Base-by-base conservation (phyloP, 371 early-diverging fungal genomes). In the Mucor ambiguus region DNA sequence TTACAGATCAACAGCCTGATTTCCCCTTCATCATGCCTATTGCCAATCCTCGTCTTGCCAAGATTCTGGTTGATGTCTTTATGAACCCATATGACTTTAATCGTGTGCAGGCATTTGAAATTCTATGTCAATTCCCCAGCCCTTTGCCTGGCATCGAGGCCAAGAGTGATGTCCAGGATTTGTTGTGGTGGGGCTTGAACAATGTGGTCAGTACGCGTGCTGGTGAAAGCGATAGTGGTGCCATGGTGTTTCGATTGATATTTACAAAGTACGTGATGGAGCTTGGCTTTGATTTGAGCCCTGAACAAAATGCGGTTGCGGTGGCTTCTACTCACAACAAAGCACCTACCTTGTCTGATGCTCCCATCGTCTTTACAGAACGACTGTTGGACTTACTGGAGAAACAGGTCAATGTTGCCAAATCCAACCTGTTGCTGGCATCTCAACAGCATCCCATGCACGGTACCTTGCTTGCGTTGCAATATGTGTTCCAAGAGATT, bases 191-290 rank as follows among this genome's bases (percentile, higher is more conserved):
- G 81, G 92, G 89, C 9, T 61, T 92, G 54, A 76, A 78, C 57
- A 77, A 85, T 60, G 80, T 90, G 20, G 81, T 75, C 38, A 92
- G 91, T 69, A 88, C 90, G 2, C 77, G 93, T 28, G 91, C 94
- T 7, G 87, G 87, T 26, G 93, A 95, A 70, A 91, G 94, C 69
- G 93, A 93, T 57, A 87, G 90, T 69, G 96, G 94, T 24, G 93
- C 93, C 12, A 84, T 89, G 72, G 72, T 94, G 2, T 80, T 94
- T 63, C 87, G 92, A 35, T 76, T 92, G 67, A 72, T 95, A 37
- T 94, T 93, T 77, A 81, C 82, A 46, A 92, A 92, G 68, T 94
- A 92, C 73, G 91, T 94, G 2, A 66, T 85, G 18, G 76, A 75
- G 20, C 77, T 87, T 38, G 85, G 87, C 20, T 77, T 69, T 60